Base-by-base conservation (phyloP, 1,139 yeast species). In the Kurtzmaniella quercitrusa region DNA sequence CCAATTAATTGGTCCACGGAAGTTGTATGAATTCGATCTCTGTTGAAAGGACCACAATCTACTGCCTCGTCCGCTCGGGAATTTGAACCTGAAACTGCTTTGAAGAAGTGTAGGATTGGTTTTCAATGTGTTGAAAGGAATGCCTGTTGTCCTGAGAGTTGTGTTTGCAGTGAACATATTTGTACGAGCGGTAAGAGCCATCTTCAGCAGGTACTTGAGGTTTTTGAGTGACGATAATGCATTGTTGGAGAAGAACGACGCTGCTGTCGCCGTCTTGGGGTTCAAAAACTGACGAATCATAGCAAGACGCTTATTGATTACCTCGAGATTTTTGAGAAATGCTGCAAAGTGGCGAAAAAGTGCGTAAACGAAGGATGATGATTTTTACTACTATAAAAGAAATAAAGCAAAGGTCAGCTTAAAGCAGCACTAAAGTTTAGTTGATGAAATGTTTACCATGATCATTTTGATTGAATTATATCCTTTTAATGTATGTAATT, bases 1-100 rank as follows among this genome's bases (percentile, higher is more conserved):
- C 68, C 71, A 68, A 19, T 34, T 34, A 11, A 34, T 34, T 9
- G 37, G 37, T 9, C 32, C 40, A 20, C 15, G 20, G 20, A 20
- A 33, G 21, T n/a, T 40, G 36, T 20, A 18, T 30, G 28, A 20
- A 2, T 19, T 19, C 9, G 40, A 20, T 14, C 19, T 11, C 19
- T 20, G 33, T 17, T 16, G 14, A 14, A 21, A 33, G 12, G 19
- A 33, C 22, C 37, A 34, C 17, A 18, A 14, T 12, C 20, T 34
- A n/a, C 22, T 19, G 4, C 16, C 12, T 7, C 21, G 15, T 14
- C 17, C 5, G 18, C 16, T 11, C 5, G 14, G 26, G 14, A 34
- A 19, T 20, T 34, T 18, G 37, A 34, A 11, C 20, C 9, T 34
- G 20, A 34, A 18, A n/a, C 23, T 11, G 20, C 37, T 34, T 19